Evolutionary conservation across 371 early-diverging fungal genomes (phyloP).

Genomic region (Apophysomyces elegans): DNA sequence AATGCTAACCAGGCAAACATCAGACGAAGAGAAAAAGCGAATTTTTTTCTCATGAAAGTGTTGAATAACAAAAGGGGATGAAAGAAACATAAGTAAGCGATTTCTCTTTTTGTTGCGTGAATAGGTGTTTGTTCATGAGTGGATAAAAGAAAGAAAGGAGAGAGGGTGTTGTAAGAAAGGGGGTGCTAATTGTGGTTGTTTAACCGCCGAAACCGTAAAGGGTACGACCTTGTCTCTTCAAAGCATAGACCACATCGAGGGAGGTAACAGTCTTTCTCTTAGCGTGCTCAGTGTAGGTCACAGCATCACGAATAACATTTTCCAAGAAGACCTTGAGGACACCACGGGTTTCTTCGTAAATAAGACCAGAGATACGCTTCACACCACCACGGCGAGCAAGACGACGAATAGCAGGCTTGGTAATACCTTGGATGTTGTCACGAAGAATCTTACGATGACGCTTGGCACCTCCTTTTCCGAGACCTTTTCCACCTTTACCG

Average conservation of each 20-base stretch:
- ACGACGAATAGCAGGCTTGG: conserved; percentile 99
- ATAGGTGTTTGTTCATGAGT: no score
- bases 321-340: conserved; percentile 98
- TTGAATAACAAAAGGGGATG: no score
- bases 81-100: no score
- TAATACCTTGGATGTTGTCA: conserved; percentile 99
- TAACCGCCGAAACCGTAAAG: conserved; percentile 61
- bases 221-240: conserved; percentile 97
- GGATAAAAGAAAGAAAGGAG: not conserved
- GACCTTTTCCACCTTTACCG: conserved; percentile 67
- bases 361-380: no score
- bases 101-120: no score
- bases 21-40: no score
- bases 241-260: conserved; percentile 93
- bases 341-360: conserved; percentile 70
- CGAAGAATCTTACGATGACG: conserved; percentile 99
- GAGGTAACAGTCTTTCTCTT: conserved; percentile 98
- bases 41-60: no score
- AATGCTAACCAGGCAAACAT: no score
- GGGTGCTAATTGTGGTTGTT: not conserved
- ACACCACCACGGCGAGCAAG: conserved; percentile 99
- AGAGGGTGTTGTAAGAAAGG: not conserved
- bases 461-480: conserved; percentile 95
- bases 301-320: conserved; percentile 97
- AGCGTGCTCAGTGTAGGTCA: conserved; percentile 99